Conservation (phyloP, 176 grass and related monocot species). For the Ampelocalamus luodianensis region DNA sequence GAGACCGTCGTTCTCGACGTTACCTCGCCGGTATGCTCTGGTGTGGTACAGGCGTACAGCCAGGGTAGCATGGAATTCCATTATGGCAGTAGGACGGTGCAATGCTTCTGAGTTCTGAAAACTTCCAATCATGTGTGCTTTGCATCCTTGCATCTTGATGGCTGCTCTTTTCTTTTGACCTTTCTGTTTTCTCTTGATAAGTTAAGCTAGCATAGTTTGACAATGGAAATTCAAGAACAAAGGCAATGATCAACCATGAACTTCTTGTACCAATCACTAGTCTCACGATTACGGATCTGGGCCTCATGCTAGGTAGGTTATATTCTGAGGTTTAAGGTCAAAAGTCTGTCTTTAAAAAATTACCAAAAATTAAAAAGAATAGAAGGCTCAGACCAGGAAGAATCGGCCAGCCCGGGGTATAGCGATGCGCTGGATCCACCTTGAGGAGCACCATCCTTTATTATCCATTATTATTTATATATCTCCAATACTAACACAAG, state of each 20-base stretch:
- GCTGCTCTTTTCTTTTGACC: background rate
- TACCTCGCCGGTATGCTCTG: too few relatives aligned
- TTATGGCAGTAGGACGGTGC: too few relatives aligned
- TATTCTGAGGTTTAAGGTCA: too few relatives aligned
- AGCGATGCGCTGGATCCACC: too few relatives aligned
- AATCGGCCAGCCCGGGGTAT: too few relatives aligned
- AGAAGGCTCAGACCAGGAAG: too few relatives aligned
- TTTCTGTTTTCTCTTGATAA: background rate
- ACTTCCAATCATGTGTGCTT: background rate
- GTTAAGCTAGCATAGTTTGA: background rate
- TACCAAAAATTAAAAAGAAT: too few relatives aligned
- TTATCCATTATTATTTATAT: background rate
- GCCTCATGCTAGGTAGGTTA: too few relatives aligned
- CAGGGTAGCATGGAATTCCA: too few relatives aligned
- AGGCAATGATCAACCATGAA: background rate
- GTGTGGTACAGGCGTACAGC: too few relatives aligned
- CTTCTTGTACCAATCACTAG: background rate
- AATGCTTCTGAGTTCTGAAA: background rate
- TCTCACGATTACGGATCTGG: background rate
- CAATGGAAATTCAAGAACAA: background rate
- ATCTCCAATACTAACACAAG: background rate
- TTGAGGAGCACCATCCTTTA: constrained; percentile 43
- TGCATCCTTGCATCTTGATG: background rate
- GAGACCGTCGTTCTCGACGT: too few relatives aligned
- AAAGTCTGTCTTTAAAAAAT: too few relatives aligned